Conservation (phyloP, 768 basidiomycete genomes). For the Serpula lacrymans region DNA sequence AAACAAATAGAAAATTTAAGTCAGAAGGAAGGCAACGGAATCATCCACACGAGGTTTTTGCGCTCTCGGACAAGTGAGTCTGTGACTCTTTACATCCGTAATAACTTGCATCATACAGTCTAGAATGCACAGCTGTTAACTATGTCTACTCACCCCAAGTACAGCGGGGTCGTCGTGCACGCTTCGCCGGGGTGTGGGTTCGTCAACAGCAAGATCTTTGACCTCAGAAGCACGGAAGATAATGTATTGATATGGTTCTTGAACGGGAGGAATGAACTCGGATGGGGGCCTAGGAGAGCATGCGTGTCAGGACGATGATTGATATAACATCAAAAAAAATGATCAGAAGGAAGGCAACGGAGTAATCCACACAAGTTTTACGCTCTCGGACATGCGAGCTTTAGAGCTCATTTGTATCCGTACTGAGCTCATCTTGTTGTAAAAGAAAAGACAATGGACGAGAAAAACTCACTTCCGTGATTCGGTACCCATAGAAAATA, state of each 20-base stretch:
- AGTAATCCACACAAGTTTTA: slow-evolving; percentile 53
- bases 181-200: slow-evolving; percentile 53
- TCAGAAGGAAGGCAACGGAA: slow-evolving; percentile 66
- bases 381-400: slow-evolving; percentile 39
- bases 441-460: neutral
- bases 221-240: slow-evolving; percentile 90
- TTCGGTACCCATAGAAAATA: slow-evolving; percentile 89
- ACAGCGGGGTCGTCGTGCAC: slow-evolving; percentile 86
- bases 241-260: slow-evolving; percentile 84
- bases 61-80: slow-evolving; percentile 40
- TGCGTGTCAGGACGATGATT: slow-evolving; percentile 22
- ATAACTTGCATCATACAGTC: slow-evolving; percentile 38
- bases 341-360: slow-evolving; percentile 68
- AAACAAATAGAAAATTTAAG: slow-evolving; percentile 7
- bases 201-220: slow-evolving; percentile 85
- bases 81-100: slow-evolving; percentile 42
- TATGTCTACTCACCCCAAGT: slow-evolving; percentile 56
- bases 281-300: slow-evolving; percentile 50
- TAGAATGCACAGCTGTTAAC: slow-evolving; percentile 8
- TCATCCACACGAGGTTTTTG: slow-evolving; percentile 46
- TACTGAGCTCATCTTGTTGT: slow-evolving; percentile 31
- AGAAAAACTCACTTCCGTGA: slow-evolving; percentile 59
- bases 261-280: slow-evolving; percentile 81
- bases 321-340: slow-evolving; percentile 2
- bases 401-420: slow-evolving; percentile 40